These are phyloP conservation scores for Sporothrix pallida DNA, from an alignment of 2,329 filamentous ascomycete genomes.

Conservation along the genomic window DNA sequence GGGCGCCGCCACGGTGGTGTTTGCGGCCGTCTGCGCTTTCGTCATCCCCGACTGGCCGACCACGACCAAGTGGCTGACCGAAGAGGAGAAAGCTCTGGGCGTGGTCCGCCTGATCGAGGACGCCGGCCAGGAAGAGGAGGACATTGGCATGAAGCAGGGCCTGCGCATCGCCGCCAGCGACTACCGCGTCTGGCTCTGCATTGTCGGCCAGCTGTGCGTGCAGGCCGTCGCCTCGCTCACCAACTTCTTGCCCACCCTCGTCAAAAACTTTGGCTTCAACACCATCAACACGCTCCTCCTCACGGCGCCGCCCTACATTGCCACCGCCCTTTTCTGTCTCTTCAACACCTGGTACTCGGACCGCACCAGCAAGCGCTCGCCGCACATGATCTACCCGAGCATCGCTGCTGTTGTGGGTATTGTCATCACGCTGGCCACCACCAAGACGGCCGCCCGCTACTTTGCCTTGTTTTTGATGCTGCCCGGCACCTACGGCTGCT, in stretches of 20 bases:
- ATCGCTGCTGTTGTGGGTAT: conserved; percentile 7
- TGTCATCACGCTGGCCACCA: not conserved
- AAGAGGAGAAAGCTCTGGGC: conserved; percentile 62
- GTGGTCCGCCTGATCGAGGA: conserved; percentile 60
- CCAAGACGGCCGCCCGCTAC: conserved; percentile 11
- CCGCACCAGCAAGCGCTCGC: conserved; percentile 40
- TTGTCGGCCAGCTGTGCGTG: conserved; percentile 41
- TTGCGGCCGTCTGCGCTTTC: conserved; percentile 55
- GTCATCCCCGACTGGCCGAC: conserved; percentile 61
- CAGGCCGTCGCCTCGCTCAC: conserved; percentile 44
- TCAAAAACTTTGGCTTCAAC: conserved; percentile 42
- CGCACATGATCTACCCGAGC: conserved; percentile 37
- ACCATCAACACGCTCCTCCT: conserved; percentile 43
- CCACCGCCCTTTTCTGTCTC: conserved; percentile 42
- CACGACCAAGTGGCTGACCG: conserved; percentile 63
- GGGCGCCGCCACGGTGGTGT: conserved; percentile 57
- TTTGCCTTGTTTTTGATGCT: conserved; percentile 22
- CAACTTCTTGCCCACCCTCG: conserved; percentile 45
- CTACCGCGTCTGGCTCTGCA: conserved; percentile 62
- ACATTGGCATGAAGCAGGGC: conserved; percentile 56
- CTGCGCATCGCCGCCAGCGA: conserved; percentile 65
- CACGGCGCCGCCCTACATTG: conserved; percentile 43
- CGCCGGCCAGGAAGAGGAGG: conserved; percentile 63
- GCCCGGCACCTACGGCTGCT: conserved; percentile 39
- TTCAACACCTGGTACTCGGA: conserved; percentile 45